phyloP scores from a whole-genome alignment of 768 basidiomycete genomes.

The Phaffia australis region DNA sequence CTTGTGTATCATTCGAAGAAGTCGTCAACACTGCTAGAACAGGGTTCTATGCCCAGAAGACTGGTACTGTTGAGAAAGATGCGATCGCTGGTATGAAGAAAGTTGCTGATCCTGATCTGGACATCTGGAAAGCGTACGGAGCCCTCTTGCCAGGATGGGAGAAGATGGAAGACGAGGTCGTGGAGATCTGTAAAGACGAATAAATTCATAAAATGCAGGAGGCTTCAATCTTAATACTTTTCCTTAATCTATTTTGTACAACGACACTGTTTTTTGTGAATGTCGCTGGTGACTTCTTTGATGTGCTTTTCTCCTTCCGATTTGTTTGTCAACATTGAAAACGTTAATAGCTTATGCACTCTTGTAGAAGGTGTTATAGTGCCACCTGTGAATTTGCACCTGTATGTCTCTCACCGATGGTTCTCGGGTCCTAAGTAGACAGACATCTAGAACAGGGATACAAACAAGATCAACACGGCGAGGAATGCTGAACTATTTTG shows the following conservation, averaged over 20 bases:
- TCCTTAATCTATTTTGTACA: not conserved
- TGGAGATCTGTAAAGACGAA: not conserved
- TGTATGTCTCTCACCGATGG: too few relatives aligned
- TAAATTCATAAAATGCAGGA: not conserved
- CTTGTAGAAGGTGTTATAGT: too few relatives aligned
- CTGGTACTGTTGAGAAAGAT: not conserved
- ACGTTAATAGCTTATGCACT: too few relatives aligned
- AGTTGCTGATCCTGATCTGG: constrained; percentile 7
- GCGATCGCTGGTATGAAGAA: constrained; percentile 11
- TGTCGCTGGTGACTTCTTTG: too few relatives aligned
- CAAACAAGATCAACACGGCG: too few relatives aligned
- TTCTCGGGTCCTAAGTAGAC: too few relatives aligned
- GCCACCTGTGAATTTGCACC: too few relatives aligned
- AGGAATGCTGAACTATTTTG: too few relatives aligned
- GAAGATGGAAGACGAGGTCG: constrained; percentile 17
- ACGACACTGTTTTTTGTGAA: too few relatives aligned
- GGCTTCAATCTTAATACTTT: not conserved
- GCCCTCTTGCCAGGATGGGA: constrained; percentile 11
- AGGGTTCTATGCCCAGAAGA: not conserved
- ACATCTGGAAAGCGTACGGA: constrained; percentile 10
- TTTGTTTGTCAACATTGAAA: too few relatives aligned
- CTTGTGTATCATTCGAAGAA: not conserved
- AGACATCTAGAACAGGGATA: too few relatives aligned
- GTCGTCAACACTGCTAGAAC: constrained; percentile 9
- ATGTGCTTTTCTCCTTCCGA: too few relatives aligned